Percentiles rank a stretch among this genome's conserved stretches.
Conservation (phyloP, 1,284 basidiomycete species). For the Boletus semigastroideus region DNA sequence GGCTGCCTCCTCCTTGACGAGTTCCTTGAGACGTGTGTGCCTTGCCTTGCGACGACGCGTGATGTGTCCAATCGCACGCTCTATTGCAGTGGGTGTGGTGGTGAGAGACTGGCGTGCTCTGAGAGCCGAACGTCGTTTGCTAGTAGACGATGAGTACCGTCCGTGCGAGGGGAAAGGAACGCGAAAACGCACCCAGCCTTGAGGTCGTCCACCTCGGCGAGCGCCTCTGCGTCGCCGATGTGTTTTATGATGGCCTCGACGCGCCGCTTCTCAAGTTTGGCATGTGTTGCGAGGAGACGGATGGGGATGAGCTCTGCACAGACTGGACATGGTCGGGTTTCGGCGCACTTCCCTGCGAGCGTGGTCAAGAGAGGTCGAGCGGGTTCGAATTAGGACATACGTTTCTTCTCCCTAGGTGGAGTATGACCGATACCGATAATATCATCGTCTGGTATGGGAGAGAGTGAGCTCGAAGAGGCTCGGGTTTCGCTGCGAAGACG, state of each 20-base stretch:
- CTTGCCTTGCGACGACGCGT: slow-evolving; percentile 65
- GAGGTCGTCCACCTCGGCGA: slow-evolving; percentile 41
- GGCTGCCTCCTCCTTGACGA: slow-evolving; percentile 54
- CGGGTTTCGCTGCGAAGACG: not conserved
- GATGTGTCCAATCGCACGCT: slow-evolving; percentile 55
- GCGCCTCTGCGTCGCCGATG: slow-evolving; percentile 53
- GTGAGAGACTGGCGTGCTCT: slow-evolving; percentile 59
- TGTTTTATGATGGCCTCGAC: slow-evolving; percentile 63
- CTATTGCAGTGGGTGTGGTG: slow-evolving; percentile 42
- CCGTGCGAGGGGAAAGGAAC: not conserved
- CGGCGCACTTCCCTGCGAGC: slow-evolving; percentile 64
- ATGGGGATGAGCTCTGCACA: slow-evolving; percentile 70
- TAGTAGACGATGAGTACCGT: slow-evolving; percentile 37
- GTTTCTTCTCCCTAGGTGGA: slow-evolving; percentile 25
- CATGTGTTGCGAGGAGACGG: slow-evolving; percentile 61
- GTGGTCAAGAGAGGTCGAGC: slow-evolving; percentile 52
- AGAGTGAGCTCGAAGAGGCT: slow-evolving; percentile 30
- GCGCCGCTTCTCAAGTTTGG: slow-evolving; percentile 61
- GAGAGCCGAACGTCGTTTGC: slow-evolving; percentile 59
- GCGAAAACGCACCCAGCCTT: slow-evolving; percentile 43
- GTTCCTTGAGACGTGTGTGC: slow-evolving; percentile 59
- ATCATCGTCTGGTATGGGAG: slow-evolving; percentile 20
- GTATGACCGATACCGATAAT: slow-evolving; percentile 4
- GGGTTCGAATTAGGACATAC: slow-evolving; percentile 16
- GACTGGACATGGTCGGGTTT: slow-evolving; percentile 69